Evolutionary conservation across 1,284 basidiomycete species (phyloP), one percentile per base, ranked within the genome.

Genomic region (Mycosarcoma mackinlayi): DNA sequence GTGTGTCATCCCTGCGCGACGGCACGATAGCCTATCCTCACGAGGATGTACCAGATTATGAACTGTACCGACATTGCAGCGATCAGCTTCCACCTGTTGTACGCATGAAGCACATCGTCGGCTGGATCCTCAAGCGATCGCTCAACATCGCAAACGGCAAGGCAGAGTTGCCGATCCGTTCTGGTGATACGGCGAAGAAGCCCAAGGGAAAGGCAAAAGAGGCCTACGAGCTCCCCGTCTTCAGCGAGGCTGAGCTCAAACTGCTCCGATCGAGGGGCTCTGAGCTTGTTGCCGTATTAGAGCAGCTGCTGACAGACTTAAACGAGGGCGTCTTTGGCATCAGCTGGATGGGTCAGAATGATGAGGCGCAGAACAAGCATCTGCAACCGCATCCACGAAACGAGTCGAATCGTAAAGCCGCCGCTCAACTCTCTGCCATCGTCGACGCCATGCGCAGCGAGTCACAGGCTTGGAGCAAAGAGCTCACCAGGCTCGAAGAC

Each of bases 21-120:
- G 64, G 72, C 34, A 59, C 63, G 3, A 58, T 63, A 9, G 77
- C 77, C 14, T 76, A 79, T 45, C 77, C 77, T 4, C 77, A 79
- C 46, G 69, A 70, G 13, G 64, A 73, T 39, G 75, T 79, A 6
- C 77, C 77, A 7, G 77, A 79, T 38, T 58, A 75, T 45, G 70
- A 68, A 44, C 62, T 79, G 3, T 79, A 75, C 47, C 63, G 76
- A 34, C 77, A 79, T 31, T 73, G 66, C 52, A 72, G 64, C 45
- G 74, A 75, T 27, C 63, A 76, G 41, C 53, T 73, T 3, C 74
- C 76, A 3, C 76, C 76, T 11, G 76, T 78, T 2, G 70, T 75
- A 2, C 69, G 77, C 27, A 76, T 79, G 72, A 77, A 73, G 35
- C 73, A 76, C 35, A 56, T 79, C 38, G 51, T 72, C 0, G 57